Evolutionary conservation across 2,329 filamentous ascomycete species (phyloP), one percentile per base, ranked within the genome.

Genomic region (Falciphora oryzae): DNA sequence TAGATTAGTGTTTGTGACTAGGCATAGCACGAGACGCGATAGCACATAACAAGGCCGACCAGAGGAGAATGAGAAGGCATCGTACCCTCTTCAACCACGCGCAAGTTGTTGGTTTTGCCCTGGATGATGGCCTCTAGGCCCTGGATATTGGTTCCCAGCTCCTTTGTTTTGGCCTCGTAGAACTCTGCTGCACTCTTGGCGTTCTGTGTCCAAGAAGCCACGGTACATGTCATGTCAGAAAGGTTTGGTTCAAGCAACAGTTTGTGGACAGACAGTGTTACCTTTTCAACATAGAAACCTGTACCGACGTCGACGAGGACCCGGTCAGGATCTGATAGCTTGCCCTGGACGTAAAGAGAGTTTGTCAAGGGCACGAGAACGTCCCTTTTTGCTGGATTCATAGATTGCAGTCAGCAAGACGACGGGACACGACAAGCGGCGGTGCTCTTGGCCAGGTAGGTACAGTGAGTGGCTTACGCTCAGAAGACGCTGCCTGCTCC

Each of bases 351-450:
- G 77, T 99, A 99, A 35, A 99, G 84, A 0, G 93, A 97, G 71
- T 91, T 95, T 16, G 95, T 99, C 67, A 99, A 79, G 0, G 96
- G 95, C n/a, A 99, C 92, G 27, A 99, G 85, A 61, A 98, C 89
- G 10, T 77, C 81, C 76, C 86, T 82, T 62, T 74, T 73, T 64
- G 75, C 75, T 75, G 57, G 57, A 58, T 27, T 25, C 27, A 53
- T 10, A n/a, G 22, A 11, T 53, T 22, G 44, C 44, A n/a, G 22
- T 53, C 44, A 53, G 44, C 44, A 53, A 10, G n/a, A n/a, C 22
- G n/a, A n/a, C 44, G 22, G 22, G 44, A 53, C 44, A 11, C 44
- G n/a, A 25, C 8, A 53, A 11, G 22, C 22, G n/a, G 32, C 32
- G 32, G 10, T 11, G 44, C 44, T 18, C 14, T 44, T 53, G 44